Evolutionary conservation across 2,329 filamentous ascomycete species (phyloP).

Genomic region (Teratosphaeria gauchensis): DNA sequence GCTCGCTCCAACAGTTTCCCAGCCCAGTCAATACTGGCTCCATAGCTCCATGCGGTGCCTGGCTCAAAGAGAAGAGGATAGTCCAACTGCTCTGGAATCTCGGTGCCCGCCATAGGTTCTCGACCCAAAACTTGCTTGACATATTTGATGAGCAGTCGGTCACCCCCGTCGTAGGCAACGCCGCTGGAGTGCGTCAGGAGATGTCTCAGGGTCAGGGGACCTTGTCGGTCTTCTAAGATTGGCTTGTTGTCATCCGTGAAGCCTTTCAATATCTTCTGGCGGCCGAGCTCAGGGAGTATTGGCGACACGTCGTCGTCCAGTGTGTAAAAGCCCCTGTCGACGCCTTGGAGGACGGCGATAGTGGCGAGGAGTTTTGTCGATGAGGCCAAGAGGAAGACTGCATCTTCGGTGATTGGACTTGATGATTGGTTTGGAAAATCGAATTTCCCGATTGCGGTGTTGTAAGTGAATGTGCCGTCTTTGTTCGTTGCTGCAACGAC

Average conservation of each 20-base stretch:
- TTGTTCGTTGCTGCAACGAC: slow-evolving; percentile 20
- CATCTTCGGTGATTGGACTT: slow-evolving; percentile 19
- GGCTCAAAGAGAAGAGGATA: slow-evolving; percentile 44
- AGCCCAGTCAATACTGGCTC: slow-evolving; percentile 42
- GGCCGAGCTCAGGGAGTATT: slow-evolving; percentile 40
- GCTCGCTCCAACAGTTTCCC: slow-evolving; percentile 43
- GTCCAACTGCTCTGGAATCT: slow-evolving; percentile 34
- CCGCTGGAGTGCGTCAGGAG: slow-evolving; percentile 46
- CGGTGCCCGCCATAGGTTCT: slow-evolving; percentile 11
- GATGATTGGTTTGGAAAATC: slow-evolving; percentile 9
- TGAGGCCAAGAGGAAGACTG: slow-evolving; percentile 24
- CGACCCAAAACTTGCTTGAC: slow-evolving; percentile 1
- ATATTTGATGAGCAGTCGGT: slow-evolving; percentile 25
- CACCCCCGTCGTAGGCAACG: slow-evolving; percentile 35
- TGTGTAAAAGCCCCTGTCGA: slow-evolving; percentile 41
- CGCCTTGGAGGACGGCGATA: slow-evolving; percentile 45
- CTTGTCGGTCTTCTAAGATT: slow-evolving; percentile 22
- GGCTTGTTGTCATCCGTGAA: slow-evolving; percentile 34
- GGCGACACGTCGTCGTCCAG: slow-evolving; percentile 38
- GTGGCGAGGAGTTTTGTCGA: slow-evolving; percentile 40
- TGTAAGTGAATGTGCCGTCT: slow-evolving; percentile 18
- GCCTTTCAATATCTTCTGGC: slow-evolving; percentile 39
- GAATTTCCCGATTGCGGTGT: slow-evolving; percentile 19
- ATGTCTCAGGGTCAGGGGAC: slow-evolving; percentile 40
- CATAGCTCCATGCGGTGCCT: slow-evolving; percentile 43